These are phyloP conservation scores for Cladophialophora exuberans DNA, from an alignment of 2,329 filamentous ascomycete genomes.

Conservation along the genomic window DNA sequence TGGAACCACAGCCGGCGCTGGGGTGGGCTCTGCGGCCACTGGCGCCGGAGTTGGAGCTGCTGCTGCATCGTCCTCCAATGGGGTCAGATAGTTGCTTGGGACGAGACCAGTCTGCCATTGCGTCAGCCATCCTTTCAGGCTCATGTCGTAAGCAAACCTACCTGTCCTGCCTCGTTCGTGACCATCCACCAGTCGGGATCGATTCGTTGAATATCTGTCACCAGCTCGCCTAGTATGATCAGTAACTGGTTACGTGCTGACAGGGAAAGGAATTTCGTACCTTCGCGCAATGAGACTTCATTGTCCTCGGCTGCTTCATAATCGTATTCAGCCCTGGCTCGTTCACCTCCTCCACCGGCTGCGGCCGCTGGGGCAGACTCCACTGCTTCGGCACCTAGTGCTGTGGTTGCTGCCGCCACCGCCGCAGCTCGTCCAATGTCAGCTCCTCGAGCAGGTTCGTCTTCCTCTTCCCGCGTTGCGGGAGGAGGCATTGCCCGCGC, in stretches of 20 bases:
- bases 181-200: slow-evolving; percentile 99
- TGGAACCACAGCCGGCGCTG: slow-evolving; percentile 33
- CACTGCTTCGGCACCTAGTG: slow-evolving; percentile 50
- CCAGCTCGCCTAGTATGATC: slow-evolving; percentile 58
- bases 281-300: slow-evolving; percentile 87
- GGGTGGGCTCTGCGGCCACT: slow-evolving; percentile 42
- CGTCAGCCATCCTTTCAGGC: background rate
- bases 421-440: slow-evolving; percentile 65
- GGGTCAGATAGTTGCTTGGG: slow-evolving; percentile 94
- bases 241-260: background rate
- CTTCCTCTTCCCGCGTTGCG: slow-evolving; percentile 59
- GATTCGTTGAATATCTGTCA: slow-evolving; percentile 94
- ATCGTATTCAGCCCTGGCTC: slow-evolving; percentile 85
- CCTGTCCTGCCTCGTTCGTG: slow-evolving; percentile 74
- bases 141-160: slow-evolving; percentile 52
- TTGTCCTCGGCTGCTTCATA: slow-evolving; percentile 98
- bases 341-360: slow-evolving; percentile 59
- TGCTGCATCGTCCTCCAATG: slow-evolving; percentile 60
- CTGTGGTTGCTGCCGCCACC: slow-evolving; percentile 56
- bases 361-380: slow-evolving; percentile 47
- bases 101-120: slow-evolving; percentile 67
- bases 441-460: slow-evolving; percentile 65
- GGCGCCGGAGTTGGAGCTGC: slow-evolving; percentile 38
- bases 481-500: slow-evolving; percentile 59
- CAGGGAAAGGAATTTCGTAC: slow-evolving; percentile 39